A percentile compares a stretch with the other conserved stretches of the same genome.
phyloP scores from a whole-genome alignment of 352 stramenopile genomes.

The Globisporangium cederbergense region DNA sequence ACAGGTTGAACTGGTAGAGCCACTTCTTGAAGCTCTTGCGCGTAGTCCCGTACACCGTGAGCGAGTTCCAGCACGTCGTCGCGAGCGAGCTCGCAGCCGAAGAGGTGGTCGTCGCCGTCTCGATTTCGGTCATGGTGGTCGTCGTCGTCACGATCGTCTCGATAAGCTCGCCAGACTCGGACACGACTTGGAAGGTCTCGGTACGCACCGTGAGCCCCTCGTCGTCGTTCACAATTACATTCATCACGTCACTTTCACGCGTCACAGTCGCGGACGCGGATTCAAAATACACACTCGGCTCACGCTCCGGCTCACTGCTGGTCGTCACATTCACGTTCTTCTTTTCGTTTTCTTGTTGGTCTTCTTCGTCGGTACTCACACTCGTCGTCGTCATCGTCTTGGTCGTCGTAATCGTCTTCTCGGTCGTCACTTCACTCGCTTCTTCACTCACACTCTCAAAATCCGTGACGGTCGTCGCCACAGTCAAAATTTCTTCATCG shows the following conservation, averaged over 20 bases:
- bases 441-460: slow-evolving; percentile 20
- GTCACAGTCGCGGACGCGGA: neutral
- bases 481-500: slow-evolving; percentile 11
- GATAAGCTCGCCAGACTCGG: slow-evolving; percentile 20
- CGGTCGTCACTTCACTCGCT: slow-evolving; percentile 15
- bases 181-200: neutral
- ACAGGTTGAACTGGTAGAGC: slow-evolving; percentile 32
- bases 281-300: slow-evolving; percentile 14
- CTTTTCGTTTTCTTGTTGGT: slow-evolving; percentile 1
- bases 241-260: slow-evolving; percentile 9
- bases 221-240: slow-evolving; percentile 8
- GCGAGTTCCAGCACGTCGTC: neutral
- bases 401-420: slow-evolving; percentile 24
- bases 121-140: neutral
- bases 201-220: neutral
- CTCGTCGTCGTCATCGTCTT: slow-evolving; percentile 30
- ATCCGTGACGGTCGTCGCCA: slow-evolving; percentile 16
- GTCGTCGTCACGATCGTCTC: slow-evolving; percentile 25
- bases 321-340: neutral
- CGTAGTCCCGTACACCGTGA: slow-evolving; percentile 13
- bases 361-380: slow-evolving; percentile 22
- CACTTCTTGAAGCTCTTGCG: slow-evolving; percentile 31
- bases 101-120: no score
- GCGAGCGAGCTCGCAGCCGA: no score
- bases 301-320: slow-evolving; percentile 9